Percentiles rank a stretch among this genome's conserved stretches.
Evolutionary conservation across 768 basidiomycete genomes (phyloP).

Genomic region (Boletus tomentosulus): DNA sequence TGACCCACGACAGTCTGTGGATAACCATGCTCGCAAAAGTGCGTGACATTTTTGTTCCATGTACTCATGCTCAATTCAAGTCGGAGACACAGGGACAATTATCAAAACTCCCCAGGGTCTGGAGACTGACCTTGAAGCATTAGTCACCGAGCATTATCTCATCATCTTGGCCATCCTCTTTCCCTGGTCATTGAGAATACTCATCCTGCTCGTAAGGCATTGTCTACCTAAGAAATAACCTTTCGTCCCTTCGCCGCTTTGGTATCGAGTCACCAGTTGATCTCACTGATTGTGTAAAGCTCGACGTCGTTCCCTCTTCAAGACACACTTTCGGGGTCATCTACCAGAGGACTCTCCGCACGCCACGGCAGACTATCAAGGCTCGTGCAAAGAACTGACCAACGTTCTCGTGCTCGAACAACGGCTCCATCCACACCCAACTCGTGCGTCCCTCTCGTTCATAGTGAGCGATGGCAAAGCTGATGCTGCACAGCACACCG

Average conservation of each 20-base stretch:
- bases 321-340: no score
- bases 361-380: no score
- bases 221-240: background rate
- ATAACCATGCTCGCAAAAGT: background rate
- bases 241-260: background rate
- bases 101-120: background rate
- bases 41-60: background rate
- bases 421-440: constrained; percentile 14
- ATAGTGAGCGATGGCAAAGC: background rate
- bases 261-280: background rate
- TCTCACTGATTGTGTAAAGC: background rate
- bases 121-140: background rate
- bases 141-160: background rate
- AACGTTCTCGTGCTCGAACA: background rate
- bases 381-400: no score
- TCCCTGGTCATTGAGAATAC: background rate
- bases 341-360: no score
- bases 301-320: background rate
- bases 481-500: constrained; percentile 8
- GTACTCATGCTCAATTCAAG: background rate
- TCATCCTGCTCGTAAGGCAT: background rate
- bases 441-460: constrained; percentile 13
- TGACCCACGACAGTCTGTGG: background rate
- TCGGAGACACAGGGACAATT: background rate
- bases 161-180: background rate